phyloP scores from a whole-genome alignment of 2,329 filamentous ascomycete species.

The Trichoderma sp. region DNA sequence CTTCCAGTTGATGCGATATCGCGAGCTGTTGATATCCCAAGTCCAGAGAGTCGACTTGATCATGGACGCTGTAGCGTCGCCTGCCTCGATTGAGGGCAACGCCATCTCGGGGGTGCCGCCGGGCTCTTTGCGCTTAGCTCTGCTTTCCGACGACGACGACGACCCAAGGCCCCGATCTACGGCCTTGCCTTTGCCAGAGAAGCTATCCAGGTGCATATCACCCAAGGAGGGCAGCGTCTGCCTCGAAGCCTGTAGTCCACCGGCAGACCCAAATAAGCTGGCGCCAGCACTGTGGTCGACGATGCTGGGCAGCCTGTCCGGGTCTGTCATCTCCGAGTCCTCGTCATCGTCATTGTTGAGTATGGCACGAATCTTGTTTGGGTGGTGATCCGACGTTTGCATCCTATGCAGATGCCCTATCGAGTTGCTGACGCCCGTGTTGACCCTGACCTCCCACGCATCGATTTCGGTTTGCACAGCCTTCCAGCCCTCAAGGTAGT shows the following conservation, averaged over 20 bases:
- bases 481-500: constrained; percentile 84
- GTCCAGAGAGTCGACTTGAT: constrained; percentile 51
- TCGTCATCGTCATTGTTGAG: constrained; percentile 52
- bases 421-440: constrained; percentile 43
- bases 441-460: constrained; percentile 63
- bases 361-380: constrained; percentile 57
- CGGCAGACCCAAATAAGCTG: constrained; percentile 41
- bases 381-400: constrained; percentile 51
- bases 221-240: constrained; percentile 30
- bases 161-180: constrained; percentile 34
- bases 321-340: constrained; percentile 52
- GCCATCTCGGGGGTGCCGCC: constrained; percentile 37
- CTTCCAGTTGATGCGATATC: constrained; percentile 81
- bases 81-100: constrained; percentile 32
- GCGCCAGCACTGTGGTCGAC: constrained; percentile 26
- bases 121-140: constrained; percentile 41
- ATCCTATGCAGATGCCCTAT: constrained; percentile 46
- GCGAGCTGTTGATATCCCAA: constrained; percentile 50
- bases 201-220: constrained; percentile 35
- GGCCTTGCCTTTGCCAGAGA: constrained; percentile 31
- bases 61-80: constrained; percentile 35
- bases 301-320: constrained; percentile 33
- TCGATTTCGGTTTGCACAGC: constrained; percentile 66
- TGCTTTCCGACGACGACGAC: constrained; percentile 29
- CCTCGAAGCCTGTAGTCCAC: constrained; percentile 36